Conservation (phyloP, 805 yeast genomes). For the Cyberlindnera mycetangii region DNA sequence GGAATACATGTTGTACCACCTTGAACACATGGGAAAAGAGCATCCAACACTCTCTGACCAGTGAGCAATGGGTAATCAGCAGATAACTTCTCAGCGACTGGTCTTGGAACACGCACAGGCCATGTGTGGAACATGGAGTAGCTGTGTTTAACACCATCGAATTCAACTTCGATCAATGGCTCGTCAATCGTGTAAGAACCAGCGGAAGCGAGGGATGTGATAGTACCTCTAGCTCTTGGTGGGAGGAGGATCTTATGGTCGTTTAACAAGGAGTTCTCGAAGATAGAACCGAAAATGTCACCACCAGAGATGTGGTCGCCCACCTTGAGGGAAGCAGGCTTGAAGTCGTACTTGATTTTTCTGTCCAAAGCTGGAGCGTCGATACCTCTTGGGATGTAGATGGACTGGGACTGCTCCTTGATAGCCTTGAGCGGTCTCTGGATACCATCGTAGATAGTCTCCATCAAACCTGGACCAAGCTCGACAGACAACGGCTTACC, state of each 20-base stretch:
- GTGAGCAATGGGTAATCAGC: slow-evolving; percentile 96
- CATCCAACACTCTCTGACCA: slow-evolving; percentile 98
- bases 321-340: slow-evolving; percentile 72
- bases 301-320: slow-evolving; percentile 99
- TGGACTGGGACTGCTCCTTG: slow-evolving; percentile 81
- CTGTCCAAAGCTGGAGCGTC: slow-evolving; percentile 95
- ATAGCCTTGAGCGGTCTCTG: slow-evolving; percentile 97
- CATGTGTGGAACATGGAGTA: slow-evolving; percentile 97
- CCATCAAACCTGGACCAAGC: slow-evolving; percentile 99
- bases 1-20: slow-evolving; percentile 99
- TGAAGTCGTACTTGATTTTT: slow-evolving; percentile 77
- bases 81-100: slow-evolving; percentile 88
- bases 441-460: slow-evolving; percentile 98
- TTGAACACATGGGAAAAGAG: slow-evolving; percentile 98
- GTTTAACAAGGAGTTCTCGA: slow-evolving; percentile 86
- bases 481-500: slow-evolving; percentile 99
- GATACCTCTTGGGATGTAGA: slow-evolving; percentile 98
- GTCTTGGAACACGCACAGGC: slow-evolving; percentile 99
- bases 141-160: slow-evolving; percentile 75
- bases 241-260: slow-evolving; percentile 95
- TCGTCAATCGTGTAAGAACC: slow-evolving; percentile 93
- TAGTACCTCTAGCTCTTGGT: slow-evolving; percentile 98
- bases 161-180: slow-evolving; percentile 88
- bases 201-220: slow-evolving; percentile 80
- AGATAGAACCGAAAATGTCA: slow-evolving; percentile 91